phyloP scores from a whole-genome alignment of 345 rosid species.

The rapeseed (Brassica napus) region DNA sequence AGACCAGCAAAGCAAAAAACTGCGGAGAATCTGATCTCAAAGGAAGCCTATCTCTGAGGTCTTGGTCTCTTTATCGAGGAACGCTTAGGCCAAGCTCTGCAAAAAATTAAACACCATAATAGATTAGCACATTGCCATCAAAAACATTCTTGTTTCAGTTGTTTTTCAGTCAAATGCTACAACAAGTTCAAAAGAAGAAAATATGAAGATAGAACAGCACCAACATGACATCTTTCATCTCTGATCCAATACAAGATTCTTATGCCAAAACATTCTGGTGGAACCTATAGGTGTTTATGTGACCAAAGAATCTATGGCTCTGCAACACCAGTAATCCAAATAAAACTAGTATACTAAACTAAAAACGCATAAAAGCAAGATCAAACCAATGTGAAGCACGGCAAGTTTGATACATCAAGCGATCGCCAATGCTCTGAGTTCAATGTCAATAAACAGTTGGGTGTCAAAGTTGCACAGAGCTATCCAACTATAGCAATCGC shows the following conservation, averaged over 20 bases:
- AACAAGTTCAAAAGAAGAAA: not conserved
- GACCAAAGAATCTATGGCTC: not conserved
- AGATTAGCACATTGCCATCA: constrained; percentile 15
- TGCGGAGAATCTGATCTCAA: constrained; percentile 19
- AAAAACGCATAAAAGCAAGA: constrained; percentile 18
- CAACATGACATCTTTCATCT: not conserved
- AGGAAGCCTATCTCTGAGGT: constrained; percentile 11
- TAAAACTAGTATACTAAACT: not conserved
- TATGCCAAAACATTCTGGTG: not conserved
- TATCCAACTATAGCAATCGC: not conserved
- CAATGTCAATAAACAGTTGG: not conserved
- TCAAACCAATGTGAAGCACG: constrained; percentile 5
- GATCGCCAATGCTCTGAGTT: not conserved
- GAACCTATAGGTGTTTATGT: not conserved
- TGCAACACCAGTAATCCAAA: not conserved
- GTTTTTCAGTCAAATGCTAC: not conserved
- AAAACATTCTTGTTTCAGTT: not conserved
- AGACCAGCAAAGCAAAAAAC: constrained; percentile 15
- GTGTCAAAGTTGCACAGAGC: not conserved
- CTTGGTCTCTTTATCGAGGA: constrained; percentile 57
- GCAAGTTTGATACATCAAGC: constrained; percentile 30
- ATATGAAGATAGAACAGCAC: not conserved
- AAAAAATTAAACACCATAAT: constrained; percentile 11
- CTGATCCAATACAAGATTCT: constrained; percentile 1
- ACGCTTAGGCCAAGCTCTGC: constrained; percentile 77